Base-by-base conservation (phyloP, 495 filamentous ascomycete species). In the Talaromyces trachyspermus region DNA sequence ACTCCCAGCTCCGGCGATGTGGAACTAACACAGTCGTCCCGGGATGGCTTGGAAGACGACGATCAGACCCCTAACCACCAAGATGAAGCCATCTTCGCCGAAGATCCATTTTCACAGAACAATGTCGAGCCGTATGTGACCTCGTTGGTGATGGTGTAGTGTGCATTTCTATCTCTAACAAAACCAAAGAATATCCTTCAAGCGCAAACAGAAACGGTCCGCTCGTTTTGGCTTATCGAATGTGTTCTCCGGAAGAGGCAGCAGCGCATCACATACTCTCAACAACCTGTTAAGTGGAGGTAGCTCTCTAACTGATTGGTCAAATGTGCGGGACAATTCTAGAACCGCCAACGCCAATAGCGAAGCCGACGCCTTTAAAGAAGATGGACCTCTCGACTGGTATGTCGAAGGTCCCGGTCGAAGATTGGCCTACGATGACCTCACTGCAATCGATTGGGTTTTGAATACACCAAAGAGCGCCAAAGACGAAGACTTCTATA, bases 401-500 rank as follows among this genome's bases (percentile, higher is more conserved):
- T 86, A 92, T 62, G 78, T 85, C 32, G 90, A 96, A 65, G 89
- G 88, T 4, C 89, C 88, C 4, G 92, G 92, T 2, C 77, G 90
- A 41, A 80, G 92, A 56, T 89, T 96, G 20, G 89, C 85, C 42
- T 98, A 98, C 65, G 92, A 95, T 54, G 86, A 98, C 68, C 75
- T 96, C 57, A 96, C 94, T 11, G 92, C 94, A 11, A 98, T 98
- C 63, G 92, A 98, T 69, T 98, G 92, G 92, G 97, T 96, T 55
- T 95, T 59, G 92, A 98, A 64, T 95, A 98, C 61, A 92, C 89
- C 19, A 96, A 96, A 63, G 92, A 98, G 64, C 78, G 92, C 14
- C 88, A 95, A 62, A 79, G 92, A 33, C 77, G 92, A 53, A 76
- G 88, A 7, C 70, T 85, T 12, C 71, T 98, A 8, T 82, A 79